Base-by-base conservation (phyloP, 2,329 filamentous ascomycete species). In the Penicillium sp. region DNA sequence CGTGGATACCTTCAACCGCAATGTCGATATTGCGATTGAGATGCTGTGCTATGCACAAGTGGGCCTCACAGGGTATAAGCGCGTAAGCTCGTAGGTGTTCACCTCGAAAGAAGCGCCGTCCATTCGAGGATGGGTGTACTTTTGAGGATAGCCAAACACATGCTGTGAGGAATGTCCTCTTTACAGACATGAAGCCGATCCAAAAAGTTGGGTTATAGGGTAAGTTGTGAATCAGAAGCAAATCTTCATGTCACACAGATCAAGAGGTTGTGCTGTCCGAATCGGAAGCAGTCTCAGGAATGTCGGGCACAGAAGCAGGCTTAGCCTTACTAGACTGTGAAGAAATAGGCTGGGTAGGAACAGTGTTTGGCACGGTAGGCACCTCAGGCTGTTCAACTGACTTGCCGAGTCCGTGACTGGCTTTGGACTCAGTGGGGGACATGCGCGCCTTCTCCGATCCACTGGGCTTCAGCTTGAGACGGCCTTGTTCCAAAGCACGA, bases 401-500 rank as follows among this genome's bases (percentile, higher is more conserved):
- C 26, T 63, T 61, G 2, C 51, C 58, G 47, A 61, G 58, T 29
- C 36, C 29, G 13, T 58, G 54, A 34, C 63, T 63, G 12, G 59
- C 53, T 34, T 64, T 68, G 8, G 70, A 70, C 21, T 66, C 69
- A 1, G 65, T 69, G 15, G 70, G 70, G 8, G 70, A 73, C 53
- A 61, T 54, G 15, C 65, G 64, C 49, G 57, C 52, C 36, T 63
- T 63, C 45, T 74, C 71, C 4, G 68, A 64, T 18, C 60, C 59
- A 39, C 64, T 70, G 9, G 70, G 68, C 46, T 71, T 68, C 39
- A 73, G 50, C 51, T 70, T 66, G 38, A 71, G 52, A 12, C 61
- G 65, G 18, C 71, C 71, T 24, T 65, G 64, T 48, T 74, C 71
- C 33, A 74, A 53, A 13, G 68, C 70, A 16, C 67, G 69, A 29